Percentiles rank a stretch among this genome's conserved stretches.
These are phyloP conservation scores for Cornus kousa DNA, from an alignment of 148 eudicot genomes.

Conservation along the genomic window DNA sequence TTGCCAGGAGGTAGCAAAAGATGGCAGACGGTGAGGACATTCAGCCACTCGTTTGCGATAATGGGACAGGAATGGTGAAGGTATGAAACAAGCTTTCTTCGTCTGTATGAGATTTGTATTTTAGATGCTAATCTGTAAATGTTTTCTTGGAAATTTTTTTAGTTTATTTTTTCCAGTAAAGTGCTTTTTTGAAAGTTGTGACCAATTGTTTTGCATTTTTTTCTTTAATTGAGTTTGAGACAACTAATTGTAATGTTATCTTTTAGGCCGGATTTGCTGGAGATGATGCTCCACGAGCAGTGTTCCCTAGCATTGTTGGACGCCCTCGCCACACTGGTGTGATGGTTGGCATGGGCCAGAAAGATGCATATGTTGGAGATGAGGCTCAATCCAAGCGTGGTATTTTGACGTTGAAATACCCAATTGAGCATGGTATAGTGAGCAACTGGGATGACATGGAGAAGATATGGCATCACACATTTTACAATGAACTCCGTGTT, in stretches of 20 bases:
- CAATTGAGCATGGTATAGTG: slow-evolving; percentile 91
- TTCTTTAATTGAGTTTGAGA: not conserved
- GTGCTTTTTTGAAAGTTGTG: not conserved
- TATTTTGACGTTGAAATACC: slow-evolving; percentile 75
- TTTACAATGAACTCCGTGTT: slow-evolving; percentile 88
- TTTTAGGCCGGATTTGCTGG: slow-evolving; percentile 96
- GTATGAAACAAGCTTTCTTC: slow-evolving; percentile 20
- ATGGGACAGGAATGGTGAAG: slow-evolving; percentile 90
- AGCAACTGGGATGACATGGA: slow-evolving; percentile 98
- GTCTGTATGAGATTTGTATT: not conserved
- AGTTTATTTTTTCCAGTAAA: no score
- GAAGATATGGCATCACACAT: slow-evolving; percentile 91
- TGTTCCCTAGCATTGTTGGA: slow-evolving; percentile 87
- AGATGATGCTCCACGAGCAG: slow-evolving; percentile 91
- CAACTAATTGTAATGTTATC: not conserved
- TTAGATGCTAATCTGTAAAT: not conserved
- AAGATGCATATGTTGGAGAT: slow-evolving; percentile 86
- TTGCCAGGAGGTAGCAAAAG: slow-evolving; percentile 30
- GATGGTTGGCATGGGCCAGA: slow-evolving; percentile 94
- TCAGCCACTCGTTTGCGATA: slow-evolving; percentile 81
- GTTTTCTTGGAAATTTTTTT: not conserved
- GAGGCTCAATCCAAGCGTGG: slow-evolving; percentile 93
- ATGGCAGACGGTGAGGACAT: slow-evolving; percentile 84
- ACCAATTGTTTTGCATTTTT: not conserved
- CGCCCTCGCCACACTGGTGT: slow-evolving; percentile 90